phyloP scores from a whole-genome alignment of 2,329 filamentous ascomycete genomes.

The Domatiomyces catenatus region DNA sequence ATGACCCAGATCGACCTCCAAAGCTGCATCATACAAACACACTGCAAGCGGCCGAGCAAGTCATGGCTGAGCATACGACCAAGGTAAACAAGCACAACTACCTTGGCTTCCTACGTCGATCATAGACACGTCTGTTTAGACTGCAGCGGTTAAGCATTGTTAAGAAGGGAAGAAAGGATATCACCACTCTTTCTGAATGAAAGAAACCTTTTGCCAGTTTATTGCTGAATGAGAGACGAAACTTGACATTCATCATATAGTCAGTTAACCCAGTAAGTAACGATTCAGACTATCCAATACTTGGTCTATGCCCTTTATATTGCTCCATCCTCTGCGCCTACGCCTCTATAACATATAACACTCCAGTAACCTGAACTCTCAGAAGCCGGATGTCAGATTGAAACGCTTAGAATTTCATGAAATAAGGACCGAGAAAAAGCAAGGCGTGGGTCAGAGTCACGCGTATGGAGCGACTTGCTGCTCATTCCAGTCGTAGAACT shows the following conservation, averaged over 20 bases:
- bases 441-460: conserved; percentile 13
- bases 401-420: too few species aligned
- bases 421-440: too few species aligned
- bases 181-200: too few species aligned
- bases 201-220: background rate
- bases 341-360: too few species aligned
- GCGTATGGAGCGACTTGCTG: conserved; percentile 15
- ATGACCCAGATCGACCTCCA: conserved; percentile 1
- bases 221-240: background rate
- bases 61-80: conserved; percentile 6
- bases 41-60: conserved; percentile 4
- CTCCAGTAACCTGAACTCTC: too few species aligned
- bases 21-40: conserved; percentile 1
- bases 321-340: too few species aligned
- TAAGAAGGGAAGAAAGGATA: background rate
- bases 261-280: background rate
- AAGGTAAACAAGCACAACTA: conserved; percentile 2
- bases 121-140: background rate
- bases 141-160: background rate
- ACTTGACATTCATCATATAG: background rate
- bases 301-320: too few species aligned
- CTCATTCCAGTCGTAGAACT: conserved; percentile 30
- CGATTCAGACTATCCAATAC: too few species aligned
- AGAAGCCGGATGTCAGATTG: too few species aligned
- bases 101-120: background rate